These are phyloP conservation scores for Ophiocytium majus DNA, from an alignment of 352 stramenopile genomes.

Conservation along the genomic window DNA sequence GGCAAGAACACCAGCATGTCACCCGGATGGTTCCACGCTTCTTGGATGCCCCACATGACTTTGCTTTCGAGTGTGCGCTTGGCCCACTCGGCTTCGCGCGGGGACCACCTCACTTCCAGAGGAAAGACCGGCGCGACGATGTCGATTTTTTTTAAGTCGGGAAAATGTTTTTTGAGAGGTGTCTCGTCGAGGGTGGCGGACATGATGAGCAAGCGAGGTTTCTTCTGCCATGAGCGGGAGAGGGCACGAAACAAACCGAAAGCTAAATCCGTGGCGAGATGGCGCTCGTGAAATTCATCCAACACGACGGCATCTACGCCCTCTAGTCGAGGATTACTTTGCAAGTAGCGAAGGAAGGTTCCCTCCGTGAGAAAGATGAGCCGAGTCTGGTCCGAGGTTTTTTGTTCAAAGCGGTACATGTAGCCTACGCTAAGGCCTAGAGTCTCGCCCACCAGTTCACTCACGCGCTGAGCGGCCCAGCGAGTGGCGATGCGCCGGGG, in stretches of 20 bases:
- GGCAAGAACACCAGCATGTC: not conserved
- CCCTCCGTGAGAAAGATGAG: conserved; percentile 5
- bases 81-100: not conserved
- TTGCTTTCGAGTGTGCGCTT: not conserved
- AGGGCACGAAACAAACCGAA: not conserved
- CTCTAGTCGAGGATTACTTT: not conserved
- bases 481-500: not conserved
- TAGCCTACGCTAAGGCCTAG: not conserved
- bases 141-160: conserved; percentile 2
- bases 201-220: not conserved
- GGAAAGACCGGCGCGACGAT: not conserved
- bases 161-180: too few relatives aligned
- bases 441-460: not conserved
- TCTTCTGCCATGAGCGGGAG: not conserved
- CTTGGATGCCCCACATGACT: not conserved
- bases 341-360: not conserved
- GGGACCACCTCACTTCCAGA: not conserved
- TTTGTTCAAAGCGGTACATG: not conserved
- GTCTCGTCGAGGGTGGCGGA: conserved; percentile 7
- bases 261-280: not conserved
- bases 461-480: not conserved
- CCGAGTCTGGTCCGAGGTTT: not conserved
- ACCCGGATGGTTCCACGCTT: not conserved
- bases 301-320: not conserved
- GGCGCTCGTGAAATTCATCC: conserved; percentile 8